phyloP scores from a whole-genome alignment of 2,329 filamentous ascomycete genomes.

The Colletotrichum theobromicola region DNA sequence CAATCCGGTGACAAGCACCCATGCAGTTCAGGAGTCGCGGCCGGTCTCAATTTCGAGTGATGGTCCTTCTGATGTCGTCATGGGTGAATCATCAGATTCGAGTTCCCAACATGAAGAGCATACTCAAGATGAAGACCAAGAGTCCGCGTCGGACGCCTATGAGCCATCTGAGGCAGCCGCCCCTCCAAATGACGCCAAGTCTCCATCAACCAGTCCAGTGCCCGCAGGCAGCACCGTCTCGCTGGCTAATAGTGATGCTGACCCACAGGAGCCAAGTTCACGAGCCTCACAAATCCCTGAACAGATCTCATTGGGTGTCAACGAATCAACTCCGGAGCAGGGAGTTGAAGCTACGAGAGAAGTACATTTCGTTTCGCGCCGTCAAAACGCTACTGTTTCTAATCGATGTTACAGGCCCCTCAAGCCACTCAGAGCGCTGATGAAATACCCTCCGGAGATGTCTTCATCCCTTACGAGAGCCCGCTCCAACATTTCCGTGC shows the following conservation, averaged over 20 bases:
- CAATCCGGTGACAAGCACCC: not conserved
- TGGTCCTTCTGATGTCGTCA: conserved; percentile 19
- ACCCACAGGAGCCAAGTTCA: conserved; percentile 26
- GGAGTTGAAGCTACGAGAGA: conserved; percentile 39
- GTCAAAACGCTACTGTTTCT: conserved; percentile 2
- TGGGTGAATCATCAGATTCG: conserved; percentile 17
- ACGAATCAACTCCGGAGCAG: conserved; percentile 27
- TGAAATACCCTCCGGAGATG: conserved; percentile 3
- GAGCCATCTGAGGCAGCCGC: conserved; percentile 54
- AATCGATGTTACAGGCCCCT: conserved; percentile 25
- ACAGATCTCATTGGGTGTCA: conserved; percentile 22
- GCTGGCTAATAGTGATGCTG: conserved; percentile 31
- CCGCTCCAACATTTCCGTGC: conserved; percentile 83
- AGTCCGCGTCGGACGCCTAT: conserved; percentile 51
- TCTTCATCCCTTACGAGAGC: conserved; percentile 73
- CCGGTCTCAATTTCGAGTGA: not conserved
- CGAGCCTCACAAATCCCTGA: conserved; percentile 21
- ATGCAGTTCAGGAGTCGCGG: not conserved
- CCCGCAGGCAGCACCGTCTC: conserved; percentile 23
- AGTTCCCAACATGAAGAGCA: conserved; percentile 22
- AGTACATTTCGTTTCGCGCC: conserved; percentile 43
- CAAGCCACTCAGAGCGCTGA: conserved; percentile 19
- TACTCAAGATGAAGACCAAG: conserved; percentile 21
- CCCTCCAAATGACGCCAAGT: conserved; percentile 59
- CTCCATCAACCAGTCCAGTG: conserved; percentile 44